A percentile compares a stretch with the other conserved stretches of the same genome.
Conservation (phyloP, 2,329 filamentous ascomycete species). For the Remersonia thermophila region DNA sequence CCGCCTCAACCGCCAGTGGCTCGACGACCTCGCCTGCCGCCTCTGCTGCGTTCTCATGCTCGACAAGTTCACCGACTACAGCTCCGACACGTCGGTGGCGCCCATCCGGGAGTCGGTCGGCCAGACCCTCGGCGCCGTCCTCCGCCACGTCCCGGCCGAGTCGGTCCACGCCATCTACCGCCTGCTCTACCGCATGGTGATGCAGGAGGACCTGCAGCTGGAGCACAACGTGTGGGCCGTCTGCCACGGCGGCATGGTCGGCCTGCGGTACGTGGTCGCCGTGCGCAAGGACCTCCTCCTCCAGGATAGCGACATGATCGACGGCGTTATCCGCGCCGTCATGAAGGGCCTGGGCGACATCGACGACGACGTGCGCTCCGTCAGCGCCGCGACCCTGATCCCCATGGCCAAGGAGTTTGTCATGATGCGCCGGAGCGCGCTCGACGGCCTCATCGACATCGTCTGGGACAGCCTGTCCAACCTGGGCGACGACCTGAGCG, state of each 20-base stretch:
- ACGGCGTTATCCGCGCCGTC: slow-evolving; percentile 81
- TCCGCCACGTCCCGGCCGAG: slow-evolving; percentile 67
- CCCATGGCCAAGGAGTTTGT: slow-evolving; percentile 95
- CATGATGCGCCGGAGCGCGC: slow-evolving; percentile 61
- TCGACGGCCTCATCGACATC: slow-evolving; percentile 78
- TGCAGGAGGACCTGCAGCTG: slow-evolving; percentile 70
- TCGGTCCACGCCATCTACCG: slow-evolving; percentile 78
- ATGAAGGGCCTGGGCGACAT: slow-evolving; percentile 87
- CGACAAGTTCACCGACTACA: slow-evolving; percentile 94
- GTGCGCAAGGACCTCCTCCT: slow-evolving; percentile 86
- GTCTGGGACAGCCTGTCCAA: slow-evolving; percentile 97
- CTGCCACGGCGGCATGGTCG: slow-evolving; percentile 96
- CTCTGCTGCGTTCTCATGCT: slow-evolving; percentile 94
- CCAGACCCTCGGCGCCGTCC: slow-evolving; percentile 78
- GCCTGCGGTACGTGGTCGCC: slow-evolving; percentile 85
- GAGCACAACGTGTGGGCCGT: slow-evolving; percentile 78
- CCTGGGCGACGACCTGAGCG: slow-evolving; percentile 91
- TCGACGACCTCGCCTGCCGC: slow-evolving; percentile 89
- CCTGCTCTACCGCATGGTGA: slow-evolving; percentile 78
- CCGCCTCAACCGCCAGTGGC: slow-evolving; percentile 66
- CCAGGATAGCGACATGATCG: slow-evolving; percentile 72
- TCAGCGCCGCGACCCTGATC: slow-evolving; percentile 93
- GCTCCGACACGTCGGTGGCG: slow-evolving; percentile 91
- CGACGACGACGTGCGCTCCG: slow-evolving; percentile 92
- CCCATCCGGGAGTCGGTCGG: slow-evolving; percentile 93